Conservation (phyloP, 257 asterid genomes). For the Salvia splendens region DNA sequence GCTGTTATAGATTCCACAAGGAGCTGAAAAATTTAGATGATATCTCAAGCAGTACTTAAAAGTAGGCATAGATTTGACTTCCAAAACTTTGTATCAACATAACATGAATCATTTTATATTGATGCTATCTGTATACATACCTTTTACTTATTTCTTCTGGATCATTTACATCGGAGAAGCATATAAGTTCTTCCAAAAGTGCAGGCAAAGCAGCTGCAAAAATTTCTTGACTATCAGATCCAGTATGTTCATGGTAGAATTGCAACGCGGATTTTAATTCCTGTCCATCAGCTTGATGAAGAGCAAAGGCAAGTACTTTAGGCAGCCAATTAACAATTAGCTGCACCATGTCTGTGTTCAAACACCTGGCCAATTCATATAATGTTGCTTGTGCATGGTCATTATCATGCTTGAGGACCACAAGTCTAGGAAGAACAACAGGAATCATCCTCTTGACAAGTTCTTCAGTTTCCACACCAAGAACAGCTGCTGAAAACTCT, state of each 20-base stretch:
- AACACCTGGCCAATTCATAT: conserved; percentile 66
- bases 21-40: conserved; percentile 15
- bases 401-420: conserved; percentile 57
- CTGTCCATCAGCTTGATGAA: conserved; percentile 72
- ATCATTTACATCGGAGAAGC: conserved; percentile 78
- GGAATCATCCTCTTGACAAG: conserved; percentile 88
- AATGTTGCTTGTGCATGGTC: conserved; percentile 65
- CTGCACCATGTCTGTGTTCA: conserved; percentile 69
- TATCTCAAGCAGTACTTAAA: conserved; percentile 1
- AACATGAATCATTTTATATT: conserved; percentile 10
- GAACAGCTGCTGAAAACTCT: conserved; percentile 85
- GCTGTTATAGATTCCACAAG: conserved; percentile 24
- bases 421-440: conserved; percentile 88
- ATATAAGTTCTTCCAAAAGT: conserved; percentile 83
- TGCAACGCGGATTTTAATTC: conserved; percentile 62
- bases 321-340: conserved; percentile 76
- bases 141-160: conserved; percentile 66
- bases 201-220: conserved; percentile 82
- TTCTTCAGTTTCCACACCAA: conserved; percentile 72
- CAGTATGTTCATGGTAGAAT: conserved; percentile 74
- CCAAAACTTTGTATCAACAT: conserved; percentile 4
- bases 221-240: conserved; percentile 67
- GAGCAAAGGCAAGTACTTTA: conserved; percentile 89
- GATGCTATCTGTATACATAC: conserved; percentile 39
- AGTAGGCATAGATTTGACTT: conserved; percentile 19